Evolutionary conservation across 768 basidiomycete species (phyloP).

Genomic region (Boletales sp.): DNA sequence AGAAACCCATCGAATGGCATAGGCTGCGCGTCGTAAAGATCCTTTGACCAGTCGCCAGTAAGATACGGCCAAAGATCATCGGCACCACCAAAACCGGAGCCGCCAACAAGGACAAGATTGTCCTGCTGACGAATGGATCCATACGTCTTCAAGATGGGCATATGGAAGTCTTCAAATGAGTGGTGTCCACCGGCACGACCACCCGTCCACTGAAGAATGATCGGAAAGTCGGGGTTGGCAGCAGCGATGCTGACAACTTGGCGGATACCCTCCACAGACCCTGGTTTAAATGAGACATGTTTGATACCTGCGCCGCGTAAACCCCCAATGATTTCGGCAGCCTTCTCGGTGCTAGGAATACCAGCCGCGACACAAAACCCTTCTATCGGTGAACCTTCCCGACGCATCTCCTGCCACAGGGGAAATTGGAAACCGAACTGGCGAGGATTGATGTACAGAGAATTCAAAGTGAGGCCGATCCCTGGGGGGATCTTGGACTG

Average conservation of each 20-base stretch:
- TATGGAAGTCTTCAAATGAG: conserved; percentile 98
- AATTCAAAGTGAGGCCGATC: conserved; percentile 89
- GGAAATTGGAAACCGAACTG: conserved; percentile 98
- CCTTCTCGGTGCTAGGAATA: conserved; percentile 95
- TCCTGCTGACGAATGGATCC: conserved; percentile 81
- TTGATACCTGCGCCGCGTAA: conserved; percentile 83
- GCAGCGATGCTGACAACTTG: conserved; percentile 96
- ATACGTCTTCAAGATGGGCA: conserved; percentile 90
- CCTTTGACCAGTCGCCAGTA: conserved; percentile 90
- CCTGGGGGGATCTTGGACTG: conserved; percentile 81
- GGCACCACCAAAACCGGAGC: conserved; percentile 93
- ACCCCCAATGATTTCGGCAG: conserved; percentile 89
- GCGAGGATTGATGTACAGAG: conserved; percentile 96
- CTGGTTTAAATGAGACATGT: conserved; percentile 97
- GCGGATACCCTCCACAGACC: conserved; percentile 94
- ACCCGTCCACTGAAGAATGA: conserved; percentile 99
- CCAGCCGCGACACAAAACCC: conserved; percentile 99
- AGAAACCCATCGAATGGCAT: conserved; percentile 99
- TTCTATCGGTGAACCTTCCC: conserved; percentile 92
- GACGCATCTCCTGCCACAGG: conserved; percentile 96
- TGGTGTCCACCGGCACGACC: conserved; percentile 99
- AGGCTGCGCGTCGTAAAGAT: conserved; percentile 76
- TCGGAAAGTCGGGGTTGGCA: conserved; percentile 91
- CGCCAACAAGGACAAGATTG: conserved; percentile 89
- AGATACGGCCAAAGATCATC: conserved; percentile 97